phyloP scores from a whole-genome alignment of 352 stramenopile genomes.

The Elongisporangium prolatum region DNA sequence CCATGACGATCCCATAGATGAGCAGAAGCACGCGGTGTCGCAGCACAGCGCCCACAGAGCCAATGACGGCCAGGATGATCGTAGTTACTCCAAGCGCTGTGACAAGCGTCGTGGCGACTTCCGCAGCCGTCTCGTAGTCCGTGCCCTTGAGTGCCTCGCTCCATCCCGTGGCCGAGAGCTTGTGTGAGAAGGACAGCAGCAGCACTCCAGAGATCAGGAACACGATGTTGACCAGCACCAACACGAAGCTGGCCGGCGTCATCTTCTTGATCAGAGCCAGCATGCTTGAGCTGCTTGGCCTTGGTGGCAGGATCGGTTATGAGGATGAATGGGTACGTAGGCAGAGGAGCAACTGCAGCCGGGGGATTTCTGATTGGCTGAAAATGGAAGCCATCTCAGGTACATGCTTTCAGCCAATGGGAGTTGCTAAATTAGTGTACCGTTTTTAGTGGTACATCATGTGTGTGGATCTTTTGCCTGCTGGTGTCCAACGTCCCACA shows the following conservation, averaged over 20 bases:
- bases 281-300: not conserved
- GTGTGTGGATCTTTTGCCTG: not conserved
- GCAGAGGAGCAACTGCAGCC: not conserved
- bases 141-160: slow-evolving; percentile 67
- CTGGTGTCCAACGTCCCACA: not conserved
- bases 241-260: slow-evolving; percentile 41
- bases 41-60: slow-evolving; percentile 59
- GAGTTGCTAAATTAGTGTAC: not conserved
- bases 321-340: not conserved
- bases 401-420: not conserved
- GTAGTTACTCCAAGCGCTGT: slow-evolving; percentile 45
- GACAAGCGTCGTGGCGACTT: slow-evolving; percentile 38
- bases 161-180: slow-evolving; percentile 62
- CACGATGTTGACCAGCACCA: slow-evolving; percentile 73
- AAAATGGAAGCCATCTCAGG: not conserved
- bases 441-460: not conserved
- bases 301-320: not conserved
- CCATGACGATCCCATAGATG: slow-evolving; percentile 70
- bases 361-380: not conserved
- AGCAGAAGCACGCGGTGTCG: slow-evolving; percentile 66
- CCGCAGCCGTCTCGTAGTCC: slow-evolving; percentile 51
- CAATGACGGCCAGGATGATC: slow-evolving; percentile 57
- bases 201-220: slow-evolving; percentile 62
- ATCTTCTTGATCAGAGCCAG: slow-evolving; percentile 12
- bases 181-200: slow-evolving; percentile 56